Evolutionary conservation across 768 basidiomycete genomes (phyloP), one percentile per base, ranked within the genome.

Genomic region (Paxillus rubicundulus): DNA sequence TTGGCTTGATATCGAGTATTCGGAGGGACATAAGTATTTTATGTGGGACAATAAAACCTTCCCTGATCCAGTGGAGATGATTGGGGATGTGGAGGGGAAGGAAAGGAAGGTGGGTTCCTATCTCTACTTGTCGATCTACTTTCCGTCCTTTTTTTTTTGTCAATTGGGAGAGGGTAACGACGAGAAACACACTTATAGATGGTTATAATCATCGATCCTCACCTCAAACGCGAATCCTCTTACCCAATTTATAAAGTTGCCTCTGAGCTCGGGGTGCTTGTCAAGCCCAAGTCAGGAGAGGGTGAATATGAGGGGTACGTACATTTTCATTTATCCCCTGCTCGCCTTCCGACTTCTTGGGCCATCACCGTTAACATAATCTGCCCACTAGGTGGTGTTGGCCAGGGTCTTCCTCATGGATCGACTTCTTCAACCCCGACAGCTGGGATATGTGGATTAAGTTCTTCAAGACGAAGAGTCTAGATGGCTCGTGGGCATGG

Each of bases 131-230:
- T 33, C 33, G 14, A 9, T 33, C 14, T 33, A 2, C 33, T 36
- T 39, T 5, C 17, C 38, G 18, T 47, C n/a, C 32, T 18, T 4
- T 13, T 24, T 18, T 4, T 16, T n/a, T 17, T 1, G 1, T 16
- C 21, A 17, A 20, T 16, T 32, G 13, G 14, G 30, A 17, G 12
- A 20, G 9, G n/a, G 16, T 38, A 34, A 16, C 33, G 41, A 59
- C 30, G 2, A 27, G 30, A 18, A 47, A 43, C 39, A 18, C 38
- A 18, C 20, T 2, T 28, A 49, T 61, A 98, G 92, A 97, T 99
- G 90, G 95, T 99, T 30, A 88, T 95, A 32, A 99, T 99, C 62
- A 74, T 99, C 42, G 97, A 99, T 62, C 97, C 97, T 41, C 97
- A 98, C 71, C 72, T 98, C 65, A 98, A 98, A 74, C 89, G 91